Conservation (phyloP, 164 flowering plant species). For the Nymphaea colorata region DNA sequence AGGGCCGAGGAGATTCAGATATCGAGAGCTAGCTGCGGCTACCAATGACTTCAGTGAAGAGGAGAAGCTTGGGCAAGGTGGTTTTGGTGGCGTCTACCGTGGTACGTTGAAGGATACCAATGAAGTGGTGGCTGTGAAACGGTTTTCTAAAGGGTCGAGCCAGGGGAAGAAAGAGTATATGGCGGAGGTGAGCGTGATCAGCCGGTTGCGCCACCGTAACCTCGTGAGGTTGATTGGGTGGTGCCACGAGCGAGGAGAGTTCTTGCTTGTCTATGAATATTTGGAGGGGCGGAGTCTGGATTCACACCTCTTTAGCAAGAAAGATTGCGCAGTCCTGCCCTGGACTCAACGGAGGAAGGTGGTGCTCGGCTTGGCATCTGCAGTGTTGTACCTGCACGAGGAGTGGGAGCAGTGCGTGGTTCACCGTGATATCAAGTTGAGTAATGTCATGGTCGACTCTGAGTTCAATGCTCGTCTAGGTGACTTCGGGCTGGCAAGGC, state of each 20-base stretch:
- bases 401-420: slow-evolving; percentile 53
- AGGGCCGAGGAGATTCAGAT: slow-evolving; percentile 30
- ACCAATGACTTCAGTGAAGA: slow-evolving; percentile 31
- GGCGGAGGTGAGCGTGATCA: slow-evolving; percentile 46
- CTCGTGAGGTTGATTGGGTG: slow-evolving; percentile 54
- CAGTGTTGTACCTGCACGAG: slow-evolving; percentile 41
- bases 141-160: slow-evolving; percentile 22
- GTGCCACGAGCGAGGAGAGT: slow-evolving; percentile 45
- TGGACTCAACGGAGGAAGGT: slow-evolving; percentile 35
- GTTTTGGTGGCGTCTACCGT: slow-evolving; percentile 52
- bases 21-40: slow-evolving; percentile 34
- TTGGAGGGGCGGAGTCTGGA: slow-evolving; percentile 61
- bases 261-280: slow-evolving; percentile 53
- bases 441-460: slow-evolving; percentile 44
- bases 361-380: slow-evolving; percentile 33
- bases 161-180: slow-evolving; percentile 45
- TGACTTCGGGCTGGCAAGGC: slow-evolving; percentile 43
- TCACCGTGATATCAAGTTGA: slow-evolving; percentile 44
- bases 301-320: slow-evolving; percentile 17
- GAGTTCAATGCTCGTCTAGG: slow-evolving; percentile 39
- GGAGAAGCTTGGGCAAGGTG: slow-evolving; percentile 57
- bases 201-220: slow-evolving; percentile 47
- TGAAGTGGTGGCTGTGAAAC: slow-evolving; percentile 45
- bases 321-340: not conserved
- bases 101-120: slow-evolving; percentile 22